Conservation (phyloP, 2,329 filamentous ascomycete genomes). For the Xylariaceae sp. region DNA sequence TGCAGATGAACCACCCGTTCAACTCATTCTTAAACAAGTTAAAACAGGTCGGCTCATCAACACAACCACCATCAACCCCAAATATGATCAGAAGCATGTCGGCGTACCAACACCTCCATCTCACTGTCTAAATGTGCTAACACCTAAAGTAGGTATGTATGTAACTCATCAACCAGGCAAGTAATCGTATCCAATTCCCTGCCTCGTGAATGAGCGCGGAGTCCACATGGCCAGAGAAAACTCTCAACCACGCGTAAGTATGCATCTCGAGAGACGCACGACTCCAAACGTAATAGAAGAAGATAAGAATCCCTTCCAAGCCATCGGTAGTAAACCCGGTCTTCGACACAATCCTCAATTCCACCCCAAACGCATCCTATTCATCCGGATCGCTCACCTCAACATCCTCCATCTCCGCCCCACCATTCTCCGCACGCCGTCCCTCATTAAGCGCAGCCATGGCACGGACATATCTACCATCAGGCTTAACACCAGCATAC, state of each 20-base stretch:
- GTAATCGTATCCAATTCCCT: too few species aligned
- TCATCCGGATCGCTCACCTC: constrained; percentile 11
- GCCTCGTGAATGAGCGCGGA: too few species aligned
- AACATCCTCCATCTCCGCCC: constrained; percentile 12
- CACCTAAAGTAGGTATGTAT: too few species aligned
- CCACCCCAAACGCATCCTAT: background rate
- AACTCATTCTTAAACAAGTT: background rate
- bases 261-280: background rate
- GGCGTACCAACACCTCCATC: background rate
- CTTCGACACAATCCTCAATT: background rate
- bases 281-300: background rate
- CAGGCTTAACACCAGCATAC: constrained; percentile 27
- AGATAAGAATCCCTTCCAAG: background rate
- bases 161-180: too few species aligned
- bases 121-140: background rate
- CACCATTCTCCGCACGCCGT: constrained; percentile 11
- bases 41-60: background rate
- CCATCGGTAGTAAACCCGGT: background rate
- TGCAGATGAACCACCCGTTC: too few species aligned
- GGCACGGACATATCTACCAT: constrained; percentile 25
- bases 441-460: constrained; percentile 22
- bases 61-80: background rate
- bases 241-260: too few species aligned
- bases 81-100: background rate
- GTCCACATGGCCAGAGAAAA: too few species aligned